Conservation (phyloP, 2,329 filamentous ascomycete genomes). For the Lecanicillium sp. region DNA sequence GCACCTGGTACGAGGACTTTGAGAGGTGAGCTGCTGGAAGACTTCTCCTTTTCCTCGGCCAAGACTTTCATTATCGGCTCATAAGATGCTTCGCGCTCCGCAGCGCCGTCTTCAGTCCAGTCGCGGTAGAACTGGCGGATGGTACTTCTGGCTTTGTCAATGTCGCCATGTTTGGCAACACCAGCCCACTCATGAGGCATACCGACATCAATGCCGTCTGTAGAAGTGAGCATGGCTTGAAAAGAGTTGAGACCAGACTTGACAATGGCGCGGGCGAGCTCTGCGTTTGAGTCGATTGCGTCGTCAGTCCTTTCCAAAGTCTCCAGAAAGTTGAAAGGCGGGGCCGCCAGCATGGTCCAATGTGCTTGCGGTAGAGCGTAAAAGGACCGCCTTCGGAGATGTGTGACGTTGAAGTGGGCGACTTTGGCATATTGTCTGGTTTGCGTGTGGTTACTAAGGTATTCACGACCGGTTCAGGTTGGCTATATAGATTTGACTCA, state of each 20-base stretch:
- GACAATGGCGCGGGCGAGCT: conserved; percentile 72
- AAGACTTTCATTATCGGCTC: conserved; percentile 63
- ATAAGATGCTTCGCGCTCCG: conserved; percentile 72
- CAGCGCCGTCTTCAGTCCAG: conserved; percentile 72
- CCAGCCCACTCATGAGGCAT: conserved; percentile 60
- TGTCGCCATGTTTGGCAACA: conserved; percentile 61
- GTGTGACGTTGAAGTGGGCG: conserved; percentile 85
- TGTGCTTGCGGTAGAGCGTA: conserved; percentile 81
- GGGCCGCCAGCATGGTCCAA: conserved; percentile 71
- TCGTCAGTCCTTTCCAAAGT: conserved; percentile 73
- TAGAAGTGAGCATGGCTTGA: conserved; percentile 32
- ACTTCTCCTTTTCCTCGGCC: conserved; percentile 31
- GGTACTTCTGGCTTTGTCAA: conserved; percentile 88
- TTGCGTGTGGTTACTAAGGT: not conserved
- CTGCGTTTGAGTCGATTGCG: conserved; percentile 82
- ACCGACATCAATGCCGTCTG: conserved; percentile 29
- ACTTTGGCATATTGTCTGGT: conserved; percentile 73
- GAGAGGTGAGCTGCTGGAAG: conserved; percentile 30
- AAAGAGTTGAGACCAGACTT: conserved; percentile 61
- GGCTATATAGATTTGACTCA: conserved; percentile 41
- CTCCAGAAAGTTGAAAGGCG: conserved; percentile 76
- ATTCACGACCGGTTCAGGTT: not conserved
- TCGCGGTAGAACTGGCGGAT: conserved; percentile 91
- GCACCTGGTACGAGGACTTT: conserved; percentile 82
- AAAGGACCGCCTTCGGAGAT: conserved; percentile 83